A percentile compares a stretch with the other conserved stretches of the same genome.
Evolutionary conservation across 805 yeast genomes (phyloP).

Genomic region (Candida manassasensis): DNA sequence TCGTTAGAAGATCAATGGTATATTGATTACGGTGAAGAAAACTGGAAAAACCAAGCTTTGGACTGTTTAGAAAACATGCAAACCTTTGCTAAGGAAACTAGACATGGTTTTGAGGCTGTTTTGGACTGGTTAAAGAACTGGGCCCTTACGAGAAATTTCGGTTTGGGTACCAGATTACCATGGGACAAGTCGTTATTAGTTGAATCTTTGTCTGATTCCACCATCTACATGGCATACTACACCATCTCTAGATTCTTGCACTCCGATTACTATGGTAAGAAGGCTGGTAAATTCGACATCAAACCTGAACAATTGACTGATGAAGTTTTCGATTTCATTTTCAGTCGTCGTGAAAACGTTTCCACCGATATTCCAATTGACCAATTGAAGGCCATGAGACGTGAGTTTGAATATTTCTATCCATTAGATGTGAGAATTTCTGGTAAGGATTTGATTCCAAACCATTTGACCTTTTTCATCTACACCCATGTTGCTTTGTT

Average conservation of each 20-base stretch:
- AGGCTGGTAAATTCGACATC: constrained; percentile 67
- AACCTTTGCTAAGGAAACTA: constrained; percentile 76
- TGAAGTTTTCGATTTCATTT: constrained; percentile 88
- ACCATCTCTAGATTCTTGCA: constrained; percentile 86
- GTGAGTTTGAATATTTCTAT: constrained; percentile 95
- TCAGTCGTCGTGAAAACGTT: constrained; percentile 62
- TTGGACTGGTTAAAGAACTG: constrained; percentile 95
- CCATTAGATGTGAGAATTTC: constrained; percentile 90
- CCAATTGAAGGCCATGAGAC: constrained; percentile 68
- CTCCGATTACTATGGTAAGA: constrained; percentile 77
- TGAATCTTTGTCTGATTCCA: constrained; percentile 93
- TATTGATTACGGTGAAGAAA: constrained; percentile 91
- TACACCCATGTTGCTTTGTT: constrained; percentile 90
- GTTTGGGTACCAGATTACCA: constrained; percentile 90
- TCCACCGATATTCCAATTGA: constrained; percentile 57
- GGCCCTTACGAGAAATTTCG: constrained; percentile 97
- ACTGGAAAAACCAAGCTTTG: constrained; percentile 78
- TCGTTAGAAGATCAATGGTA: constrained; percentile 99
- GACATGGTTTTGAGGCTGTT: constrained; percentile 89
- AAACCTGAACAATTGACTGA: constrained; percentile 83
- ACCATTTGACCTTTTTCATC: constrained; percentile 93
- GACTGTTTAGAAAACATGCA: constrained; percentile 76
- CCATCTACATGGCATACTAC: constrained; percentile 91
- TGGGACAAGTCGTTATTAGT: constrained; percentile 95
- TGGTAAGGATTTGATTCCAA: constrained; percentile 96